Base-by-base conservation (phyloP, 805 yeast species). In the Suhomyces canberraensis region DNA sequence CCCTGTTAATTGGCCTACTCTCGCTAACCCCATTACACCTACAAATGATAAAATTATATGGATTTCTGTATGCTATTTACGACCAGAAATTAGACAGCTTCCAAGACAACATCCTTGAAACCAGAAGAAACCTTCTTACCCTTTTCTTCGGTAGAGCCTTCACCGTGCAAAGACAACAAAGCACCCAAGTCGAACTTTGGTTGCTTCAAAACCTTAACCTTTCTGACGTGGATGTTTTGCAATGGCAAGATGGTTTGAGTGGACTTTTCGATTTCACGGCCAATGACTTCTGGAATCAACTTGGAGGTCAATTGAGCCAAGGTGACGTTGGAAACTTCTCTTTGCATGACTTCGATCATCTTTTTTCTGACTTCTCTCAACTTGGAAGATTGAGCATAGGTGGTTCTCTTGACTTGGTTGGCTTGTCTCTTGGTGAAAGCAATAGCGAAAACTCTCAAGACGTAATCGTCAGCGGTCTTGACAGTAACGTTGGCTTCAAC, bases 21-120 rank as follows among this genome's bases (percentile, higher is more conserved):
- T n/a, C n/a, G n/a, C n/a, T n/a, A n/a, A n/a, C n/a, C n/a, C n/a
- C n/a, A 20, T 20, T 20, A 20, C 22, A 7, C 4, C 27, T 25
- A 21, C 22, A 21, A 22, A 21, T 29, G 18, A 18, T 14, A 31
- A 16, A 20, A 25, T 32, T 32, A 37, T 32, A 26, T 27, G 27
- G 35, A 28, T 22, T 28, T 34, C 37, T 35, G 31, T 25, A 35
- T 35, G 43, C 37, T 35, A 39, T 31, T 28, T 24, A 32, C 25
- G 19, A 32, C n/a, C 25, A 25, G 26, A 24, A 33, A 41, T 58
- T 88, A 91, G 69, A 91, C 98, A 69, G 91, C 69, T 81, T 91
- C 98, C 75, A 93, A 88, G 70, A 93, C 88, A 71, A 88, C 96
- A 73, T 91, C 98, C 81, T 91, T 91, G 95, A 89, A 91, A 73